Evolutionary conservation across 805 yeast genomes (phyloP), one percentile per base, ranked within the genome.

Genomic region (Schizosaccharomyces pombe): DNA sequence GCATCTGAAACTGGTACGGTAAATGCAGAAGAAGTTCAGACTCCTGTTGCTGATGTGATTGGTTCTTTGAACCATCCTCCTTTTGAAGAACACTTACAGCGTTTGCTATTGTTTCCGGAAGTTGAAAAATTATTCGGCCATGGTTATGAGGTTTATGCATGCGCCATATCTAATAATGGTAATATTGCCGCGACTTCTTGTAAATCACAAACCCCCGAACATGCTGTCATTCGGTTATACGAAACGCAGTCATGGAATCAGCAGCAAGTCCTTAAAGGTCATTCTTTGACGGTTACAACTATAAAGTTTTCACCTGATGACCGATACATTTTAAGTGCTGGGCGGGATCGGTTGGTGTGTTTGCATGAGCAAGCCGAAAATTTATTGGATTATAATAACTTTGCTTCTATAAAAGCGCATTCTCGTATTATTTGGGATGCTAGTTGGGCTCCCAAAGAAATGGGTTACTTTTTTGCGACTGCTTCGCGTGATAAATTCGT

Each of bases 41-140:
- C 64, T 4, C 32, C 58, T 16, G 62, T 63, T 63, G 5, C 62
- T 63, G 8, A 68, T 63, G 40, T 12, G 31, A 24, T 53, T 31
- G 33, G 47, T 14, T 22, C 54, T 5, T 70, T 82, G 47, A 58
- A 59, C 0, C 63, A 67, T 0, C 87, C 94, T 6, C 97, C 98
- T 0, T 68, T 81, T 51, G 99, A 91, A 65, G 95, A 89, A 62
- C 83, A 84, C 57, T 70, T 91, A 29, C 97, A 91, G 64, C 74
- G 97, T 62, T 85, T 80, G 63, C 84, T 97, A 0, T 70, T 91
- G 54, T 91, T 93, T 81, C 98, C 98, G 0, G 99, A 91, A 63
- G 70, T 81, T 55, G 98, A 91, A 62, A 91, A 91, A 64, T 67
- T 91, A 47, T 91, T 91, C 62, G 99, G 99, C 0, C 99, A 91